Percentiles rank a stretch among this genome's conserved stretches.
Evolutionary conservation across 345 rosid species (phyloP).

Genomic region (Limnanthes douglasii): DNA sequence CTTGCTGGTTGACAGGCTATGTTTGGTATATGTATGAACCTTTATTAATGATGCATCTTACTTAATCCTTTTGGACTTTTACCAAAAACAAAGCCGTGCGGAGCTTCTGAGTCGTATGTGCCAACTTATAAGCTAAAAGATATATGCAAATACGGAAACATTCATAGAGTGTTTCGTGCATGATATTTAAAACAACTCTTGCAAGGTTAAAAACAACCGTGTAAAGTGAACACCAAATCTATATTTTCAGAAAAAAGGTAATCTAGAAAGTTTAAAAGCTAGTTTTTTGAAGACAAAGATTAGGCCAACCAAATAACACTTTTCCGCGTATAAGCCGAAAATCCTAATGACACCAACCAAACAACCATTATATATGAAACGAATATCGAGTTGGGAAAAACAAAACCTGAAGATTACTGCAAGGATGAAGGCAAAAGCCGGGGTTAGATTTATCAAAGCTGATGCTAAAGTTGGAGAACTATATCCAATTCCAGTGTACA

Average conservation of each 20-base stretch:
- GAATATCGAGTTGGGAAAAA: background rate
- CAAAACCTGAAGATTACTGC: slow-evolving; percentile 38
- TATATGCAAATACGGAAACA: too few species aligned
- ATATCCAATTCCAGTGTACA: slow-evolving; percentile 32
- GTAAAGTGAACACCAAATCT: too few species aligned
- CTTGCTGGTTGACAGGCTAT: too few species aligned
- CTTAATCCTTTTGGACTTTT: too few species aligned
- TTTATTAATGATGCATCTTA: background rate
- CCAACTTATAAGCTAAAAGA: too few species aligned
- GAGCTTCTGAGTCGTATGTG: too few species aligned
- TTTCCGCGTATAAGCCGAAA: background rate
- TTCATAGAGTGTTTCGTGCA: too few species aligned
- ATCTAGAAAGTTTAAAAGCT: background rate
- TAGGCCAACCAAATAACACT: background rate
- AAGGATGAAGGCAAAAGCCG: slow-evolving; percentile 42
- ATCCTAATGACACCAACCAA: background rate
- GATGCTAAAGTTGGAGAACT: slow-evolving; percentile 46
- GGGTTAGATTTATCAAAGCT: slow-evolving; percentile 45
- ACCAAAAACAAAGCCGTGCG: too few species aligned
- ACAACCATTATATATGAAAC: background rate
- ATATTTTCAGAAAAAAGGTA: too few species aligned
- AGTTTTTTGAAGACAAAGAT: background rate
- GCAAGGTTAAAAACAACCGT: too few species aligned
- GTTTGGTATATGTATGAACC: too few species aligned
- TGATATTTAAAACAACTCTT: too few species aligned